A percentile compares a stretch with the other conserved stretches of the same genome.
These are phyloP conservation scores for Grosmannia serpens DNA, from an alignment of 2,329 filamentous ascomycete species.

Conservation along the genomic window DNA sequence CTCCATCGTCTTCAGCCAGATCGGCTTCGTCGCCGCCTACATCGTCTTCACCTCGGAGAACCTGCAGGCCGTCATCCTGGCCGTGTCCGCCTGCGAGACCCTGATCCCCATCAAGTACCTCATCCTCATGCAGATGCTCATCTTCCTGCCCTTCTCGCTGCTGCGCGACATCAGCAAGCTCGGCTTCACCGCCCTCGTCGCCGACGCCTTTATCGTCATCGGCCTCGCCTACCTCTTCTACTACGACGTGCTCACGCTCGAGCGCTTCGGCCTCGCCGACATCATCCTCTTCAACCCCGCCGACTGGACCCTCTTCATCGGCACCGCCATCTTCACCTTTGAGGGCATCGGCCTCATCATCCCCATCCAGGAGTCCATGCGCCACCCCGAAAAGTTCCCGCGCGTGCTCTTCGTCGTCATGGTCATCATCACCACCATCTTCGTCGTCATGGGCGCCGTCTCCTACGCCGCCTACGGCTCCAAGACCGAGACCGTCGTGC, in stretches of 20 bases:
- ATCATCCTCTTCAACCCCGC: conserved; percentile 82
- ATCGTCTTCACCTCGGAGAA: conserved; percentile 97
- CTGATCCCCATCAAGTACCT: conserved; percentile 79
- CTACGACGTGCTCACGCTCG: conserved; percentile 81
- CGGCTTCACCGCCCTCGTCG: conserved; percentile 84
- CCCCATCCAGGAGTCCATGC: conserved; percentile 96
- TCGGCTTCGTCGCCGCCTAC: conserved; percentile 90
- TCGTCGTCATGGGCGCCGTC: conserved; percentile 80
- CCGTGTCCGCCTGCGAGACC: conserved; percentile 77
- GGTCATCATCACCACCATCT: conserved; percentile 87
- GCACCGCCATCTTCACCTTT: conserved; percentile 97
- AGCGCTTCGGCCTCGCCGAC: conserved; percentile 64
- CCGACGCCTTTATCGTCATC: conserved; percentile 87
- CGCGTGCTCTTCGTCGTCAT: conserved; percentile 81
- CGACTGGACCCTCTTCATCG: conserved; percentile 96
- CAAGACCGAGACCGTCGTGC: conserved; percentile 88
- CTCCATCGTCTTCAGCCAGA: conserved; percentile 90
- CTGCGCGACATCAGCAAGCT: conserved; percentile 96
- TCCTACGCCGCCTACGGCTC: conserved; percentile 96
- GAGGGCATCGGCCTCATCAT: conserved; percentile 97
- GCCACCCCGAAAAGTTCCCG: conserved; percentile 79
- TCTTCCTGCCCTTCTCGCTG: conserved; percentile 88
- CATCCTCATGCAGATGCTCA: conserved; percentile 87
- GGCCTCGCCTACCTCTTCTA: conserved; percentile 92
- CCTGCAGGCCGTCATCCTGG: conserved; percentile 84